Conservation (phyloP, 2,329 filamentous ascomycete species). For the Endoconidiophora polonica region DNA sequence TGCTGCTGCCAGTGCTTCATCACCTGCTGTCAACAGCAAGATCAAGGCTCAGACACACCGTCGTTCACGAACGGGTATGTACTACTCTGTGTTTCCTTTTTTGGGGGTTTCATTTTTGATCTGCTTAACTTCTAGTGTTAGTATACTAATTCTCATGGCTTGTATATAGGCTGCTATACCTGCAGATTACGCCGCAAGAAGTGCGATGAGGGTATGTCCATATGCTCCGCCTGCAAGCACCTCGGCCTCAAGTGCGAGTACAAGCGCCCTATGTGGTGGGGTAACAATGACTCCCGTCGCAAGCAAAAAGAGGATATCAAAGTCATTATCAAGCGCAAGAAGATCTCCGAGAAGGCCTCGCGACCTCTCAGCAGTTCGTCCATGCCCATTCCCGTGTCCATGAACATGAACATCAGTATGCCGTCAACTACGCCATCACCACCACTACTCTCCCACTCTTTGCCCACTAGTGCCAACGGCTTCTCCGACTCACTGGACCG, state of each 20-base stretch:
- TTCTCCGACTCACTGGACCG: slow-evolving; percentile 59
- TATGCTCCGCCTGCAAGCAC: slow-evolving; percentile 50
- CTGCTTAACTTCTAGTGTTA: not conserved
- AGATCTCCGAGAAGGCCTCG: slow-evolving; percentile 72
- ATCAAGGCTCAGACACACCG: slow-evolving; percentile 76
- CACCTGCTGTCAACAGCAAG: slow-evolving; percentile 33
- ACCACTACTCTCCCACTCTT: slow-evolving; percentile 63
- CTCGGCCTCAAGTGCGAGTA: slow-evolving; percentile 86
- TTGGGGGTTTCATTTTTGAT: slow-evolving; percentile 9
- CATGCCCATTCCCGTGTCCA: not conserved
- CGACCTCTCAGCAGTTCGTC: slow-evolving; percentile 32
- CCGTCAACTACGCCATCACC: slow-evolving; percentile 40
- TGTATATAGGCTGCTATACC: slow-evolving; percentile 44
- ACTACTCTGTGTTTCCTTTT: slow-evolving; percentile 25
- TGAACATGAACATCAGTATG: slow-evolving; percentile 2
- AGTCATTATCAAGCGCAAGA: slow-evolving; percentile 92
- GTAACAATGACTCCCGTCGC: slow-evolving; percentile 71
- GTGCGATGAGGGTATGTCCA: slow-evolving; percentile 47
- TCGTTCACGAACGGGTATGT: slow-evolving; percentile 66
- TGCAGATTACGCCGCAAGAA: slow-evolving; percentile 52
- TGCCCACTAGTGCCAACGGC: slow-evolving; percentile 57
- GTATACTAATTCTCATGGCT: slow-evolving; percentile 7
- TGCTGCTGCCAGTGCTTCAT: slow-evolving; percentile 20
- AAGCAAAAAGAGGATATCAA: slow-evolving; percentile 92
- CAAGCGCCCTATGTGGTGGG: slow-evolving; percentile 95